Base-by-base conservation (phyloP, 202 grass and related monocot genomes). In the Saccharum hybrid region DNA sequence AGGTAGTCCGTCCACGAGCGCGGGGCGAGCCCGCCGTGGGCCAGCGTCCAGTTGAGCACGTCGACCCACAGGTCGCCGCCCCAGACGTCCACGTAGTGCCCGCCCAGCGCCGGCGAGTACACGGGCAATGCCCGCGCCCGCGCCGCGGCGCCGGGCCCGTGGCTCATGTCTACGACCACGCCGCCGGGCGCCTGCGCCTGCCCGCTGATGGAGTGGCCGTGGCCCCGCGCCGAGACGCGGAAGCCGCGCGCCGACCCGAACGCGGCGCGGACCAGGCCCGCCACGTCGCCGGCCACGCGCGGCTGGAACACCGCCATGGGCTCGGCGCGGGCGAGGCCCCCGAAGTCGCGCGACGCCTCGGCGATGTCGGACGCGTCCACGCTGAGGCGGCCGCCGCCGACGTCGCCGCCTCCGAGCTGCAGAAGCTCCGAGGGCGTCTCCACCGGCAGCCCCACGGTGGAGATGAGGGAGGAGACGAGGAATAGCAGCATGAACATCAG, bases 1-100 rank as follows among this genome's bases (percentile, higher is more conserved):
- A 98, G 86, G 86, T 98, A 96, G 80, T 95, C 96, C 10, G 96
- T 98, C 96, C 96, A 98, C 7, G 93, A 98, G 39, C 89, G 83
- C 16, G 96, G 93, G 33, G 96, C 91, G 6, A 95, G 92, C 0
- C 93, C 90, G 66, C 91, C 87, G 80, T 96, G 73, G 30, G 84
- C 40, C 28, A 96, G 82, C 64, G 91, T 96, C 89, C 93, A 88
- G 87, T 95, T 94, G 52, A 98, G 90, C 77, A 98, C 89, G 76
- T 98, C 91, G 23, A 92, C 41, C 96, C 93, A 98, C 23, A 95
- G 83, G 10, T 93, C 93, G 63, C 96, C 96, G 67, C 87, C 91
- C 93, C 96, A 98, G 11, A 93, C 93, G 68, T 94, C 96, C 33
- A 98, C 83, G 75, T 98, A 96, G 86, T 90, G 56, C 49, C 86